phyloP scores from a whole-genome alignment of 2,329 filamentous ascomycete species.

The Cercospora sesami region DNA sequence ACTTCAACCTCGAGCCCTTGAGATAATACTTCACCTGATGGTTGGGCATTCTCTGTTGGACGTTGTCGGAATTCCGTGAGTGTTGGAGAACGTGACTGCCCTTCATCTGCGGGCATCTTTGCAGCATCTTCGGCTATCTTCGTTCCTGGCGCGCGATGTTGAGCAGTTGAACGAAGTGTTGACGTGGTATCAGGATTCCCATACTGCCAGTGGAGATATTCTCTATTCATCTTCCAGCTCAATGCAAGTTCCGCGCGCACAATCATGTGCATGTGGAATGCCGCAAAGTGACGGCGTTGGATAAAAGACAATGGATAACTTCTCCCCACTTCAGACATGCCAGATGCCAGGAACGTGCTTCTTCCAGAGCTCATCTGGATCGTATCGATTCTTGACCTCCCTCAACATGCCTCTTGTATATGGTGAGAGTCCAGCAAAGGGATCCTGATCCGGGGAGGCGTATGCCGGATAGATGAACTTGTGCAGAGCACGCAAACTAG shows the following conservation, averaged over 20 bases:
- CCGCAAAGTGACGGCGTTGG: background rate
- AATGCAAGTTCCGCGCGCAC: background rate
- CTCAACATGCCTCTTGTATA: conserved; percentile 30
- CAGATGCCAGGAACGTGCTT: conserved; percentile 35
- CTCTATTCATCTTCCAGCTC: too few species aligned
- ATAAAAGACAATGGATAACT: background rate
- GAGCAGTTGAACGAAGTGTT: too few species aligned
- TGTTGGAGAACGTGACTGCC: too few species aligned
- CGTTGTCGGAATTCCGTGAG: too few species aligned
- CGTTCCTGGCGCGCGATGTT: too few species aligned
- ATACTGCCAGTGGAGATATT: too few species aligned
- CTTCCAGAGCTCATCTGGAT: conserved; percentile 38
- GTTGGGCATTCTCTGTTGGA: too few species aligned
- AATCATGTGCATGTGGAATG: background rate
- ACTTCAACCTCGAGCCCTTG: too few species aligned
- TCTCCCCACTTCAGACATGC: conserved; percentile 21
- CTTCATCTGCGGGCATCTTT: too few species aligned
- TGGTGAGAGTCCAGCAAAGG: conserved; percentile 31
- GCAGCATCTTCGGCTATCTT: too few species aligned
- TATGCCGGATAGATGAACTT: conserved; percentile 40
- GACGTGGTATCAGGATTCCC: too few species aligned
- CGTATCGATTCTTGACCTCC: conserved; percentile 37
- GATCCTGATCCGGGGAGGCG: conserved; percentile 40
- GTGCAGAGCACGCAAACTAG: conserved; percentile 4
- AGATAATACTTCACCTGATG: too few species aligned